phyloP scores from a whole-genome alignment of 2,329 filamentous ascomycete species.

The Zymoseptoria passerinii region DNA sequence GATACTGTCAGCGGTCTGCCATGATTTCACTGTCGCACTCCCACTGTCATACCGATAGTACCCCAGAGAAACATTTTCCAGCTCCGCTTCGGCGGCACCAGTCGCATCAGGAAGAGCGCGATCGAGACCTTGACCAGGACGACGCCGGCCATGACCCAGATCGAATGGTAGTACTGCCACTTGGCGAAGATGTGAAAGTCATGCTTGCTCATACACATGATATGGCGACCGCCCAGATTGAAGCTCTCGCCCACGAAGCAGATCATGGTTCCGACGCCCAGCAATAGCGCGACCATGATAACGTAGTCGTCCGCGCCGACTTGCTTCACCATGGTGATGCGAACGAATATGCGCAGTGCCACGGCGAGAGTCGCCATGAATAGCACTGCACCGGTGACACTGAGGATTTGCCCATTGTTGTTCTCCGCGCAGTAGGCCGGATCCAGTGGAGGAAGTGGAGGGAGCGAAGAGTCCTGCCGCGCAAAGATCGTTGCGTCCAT shows the following conservation, averaged over 20 bases:
- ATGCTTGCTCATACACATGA: conserved; percentile 15
- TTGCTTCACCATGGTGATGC: conserved; percentile 40
- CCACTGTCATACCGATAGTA: conserved; percentile 34
- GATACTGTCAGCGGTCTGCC: background rate
- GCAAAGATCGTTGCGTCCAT: background rate
- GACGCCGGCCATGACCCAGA: conserved; percentile 41
- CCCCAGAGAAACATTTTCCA: conserved; percentile 38
- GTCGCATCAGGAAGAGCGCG: conserved; percentile 38
- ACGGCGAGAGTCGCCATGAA: conserved; percentile 15
- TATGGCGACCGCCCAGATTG: conserved; percentile 43
- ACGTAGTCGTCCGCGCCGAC: conserved; percentile 44
- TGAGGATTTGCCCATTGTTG: conserved; percentile 19
- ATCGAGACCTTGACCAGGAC: conserved; percentile 43
- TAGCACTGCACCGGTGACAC: conserved; percentile 18
- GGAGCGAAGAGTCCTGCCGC: background rate
- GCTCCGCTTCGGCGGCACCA: conserved; percentile 33
- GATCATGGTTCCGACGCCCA: conserved; percentile 26
- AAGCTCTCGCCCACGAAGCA: conserved; percentile 40
- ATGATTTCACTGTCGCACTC: background rate
- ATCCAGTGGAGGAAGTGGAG: conserved; percentile 5
- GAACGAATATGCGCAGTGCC: conserved; percentile 29
- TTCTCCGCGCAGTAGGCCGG: conserved; percentile 20
- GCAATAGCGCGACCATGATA: conserved; percentile 37
- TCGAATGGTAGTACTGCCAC: conserved; percentile 39
- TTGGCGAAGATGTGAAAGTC: conserved; percentile 34